Conservation (phyloP, 1,284 basidiomycete genomes). For the Puccinia hordei region DNA sequence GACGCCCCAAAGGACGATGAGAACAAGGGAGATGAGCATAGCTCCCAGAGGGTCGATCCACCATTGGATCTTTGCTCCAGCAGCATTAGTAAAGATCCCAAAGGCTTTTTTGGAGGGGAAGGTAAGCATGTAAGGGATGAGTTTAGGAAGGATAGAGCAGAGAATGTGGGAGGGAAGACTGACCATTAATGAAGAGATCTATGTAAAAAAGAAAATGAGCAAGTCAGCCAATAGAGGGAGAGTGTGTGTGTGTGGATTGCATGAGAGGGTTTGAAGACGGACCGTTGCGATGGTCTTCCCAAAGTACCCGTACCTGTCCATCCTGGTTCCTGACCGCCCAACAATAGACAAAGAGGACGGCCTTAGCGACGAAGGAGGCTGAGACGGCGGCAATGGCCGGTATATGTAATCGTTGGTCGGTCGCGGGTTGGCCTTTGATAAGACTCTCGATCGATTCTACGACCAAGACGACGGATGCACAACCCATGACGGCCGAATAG, state of each 20-base stretch:
- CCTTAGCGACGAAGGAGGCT: conserved; percentile 66
- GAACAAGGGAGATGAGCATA: conserved; percentile 72
- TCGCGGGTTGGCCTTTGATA: background rate
- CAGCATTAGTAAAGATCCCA: conserved; percentile 60
- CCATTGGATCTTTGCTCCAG: conserved; percentile 82
- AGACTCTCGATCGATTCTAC: conserved; percentile 42
- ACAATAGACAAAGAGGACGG: conserved; percentile 83
- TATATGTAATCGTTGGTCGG: conserved; percentile 1
- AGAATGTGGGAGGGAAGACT: background rate
- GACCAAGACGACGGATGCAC: conserved; percentile 42
- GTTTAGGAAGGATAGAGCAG: background rate
- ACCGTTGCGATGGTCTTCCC: conserved; percentile 75
- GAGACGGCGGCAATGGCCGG: conserved; percentile 42
- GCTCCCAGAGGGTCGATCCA: conserved; percentile 63
- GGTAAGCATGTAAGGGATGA: background rate
- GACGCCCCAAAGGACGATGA: conserved; percentile 75
- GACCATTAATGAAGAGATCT: conserved; percentile 49
- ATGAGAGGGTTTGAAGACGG: background rate
- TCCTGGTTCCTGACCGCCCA: conserved; percentile 74
- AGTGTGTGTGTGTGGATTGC: background rate
- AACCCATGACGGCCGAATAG: conserved; percentile 39
- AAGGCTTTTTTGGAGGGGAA: conserved; percentile 13
- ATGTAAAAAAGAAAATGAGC: background rate
- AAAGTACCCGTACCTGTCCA: conserved; percentile 87
- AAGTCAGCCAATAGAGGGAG: background rate